Percentiles rank a stretch among this genome's conserved stretches.
These are phyloP conservation scores for Nicotiana tabacum DNA, from an alignment of 257 asterid species.

Conservation along the genomic window DNA sequence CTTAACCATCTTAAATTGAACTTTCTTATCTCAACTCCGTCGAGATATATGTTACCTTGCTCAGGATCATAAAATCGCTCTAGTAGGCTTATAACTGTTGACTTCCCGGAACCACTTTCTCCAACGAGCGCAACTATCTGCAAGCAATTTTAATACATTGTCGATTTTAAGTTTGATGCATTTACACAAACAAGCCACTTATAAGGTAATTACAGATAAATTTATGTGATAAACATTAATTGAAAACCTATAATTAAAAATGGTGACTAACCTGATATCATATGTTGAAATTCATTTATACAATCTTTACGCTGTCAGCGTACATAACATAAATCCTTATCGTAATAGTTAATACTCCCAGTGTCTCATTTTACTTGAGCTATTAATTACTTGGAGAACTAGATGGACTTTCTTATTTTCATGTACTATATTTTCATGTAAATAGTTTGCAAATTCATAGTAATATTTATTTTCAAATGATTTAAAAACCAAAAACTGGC, in stretches of 20 bases:
- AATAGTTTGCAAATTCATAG: too few species aligned
- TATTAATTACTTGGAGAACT: too few species aligned
- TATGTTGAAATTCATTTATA: not conserved
- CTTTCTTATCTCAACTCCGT: slow-evolving; percentile 15
- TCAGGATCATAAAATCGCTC: slow-evolving; percentile 21
- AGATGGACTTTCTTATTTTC: too few species aligned
- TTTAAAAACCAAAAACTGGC: too few species aligned
- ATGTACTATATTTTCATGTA: too few species aligned
- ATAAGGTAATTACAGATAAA: not conserved
- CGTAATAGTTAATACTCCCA: too few species aligned
- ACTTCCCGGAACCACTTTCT: slow-evolving; percentile 43
- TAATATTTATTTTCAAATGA: too few species aligned
- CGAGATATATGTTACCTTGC: slow-evolving; percentile 15
- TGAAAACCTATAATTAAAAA: not conserved
- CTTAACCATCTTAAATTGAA: slow-evolving; percentile 21
- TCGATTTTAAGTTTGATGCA: not conserved
- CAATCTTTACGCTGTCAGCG: too few species aligned
- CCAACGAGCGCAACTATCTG: slow-evolving; percentile 39
- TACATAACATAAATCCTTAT: too few species aligned
- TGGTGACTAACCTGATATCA: not conserved
- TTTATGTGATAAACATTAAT: not conserved
- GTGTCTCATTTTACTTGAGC: too few species aligned
- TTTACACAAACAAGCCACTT: not conserved
- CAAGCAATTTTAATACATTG: not conserved
- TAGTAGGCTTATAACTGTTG: slow-evolving; percentile 29